These are phyloP conservation scores for Vigna hirtella DNA, from an alignment of 306 rosid species.

Conservation along the genomic window DNA sequence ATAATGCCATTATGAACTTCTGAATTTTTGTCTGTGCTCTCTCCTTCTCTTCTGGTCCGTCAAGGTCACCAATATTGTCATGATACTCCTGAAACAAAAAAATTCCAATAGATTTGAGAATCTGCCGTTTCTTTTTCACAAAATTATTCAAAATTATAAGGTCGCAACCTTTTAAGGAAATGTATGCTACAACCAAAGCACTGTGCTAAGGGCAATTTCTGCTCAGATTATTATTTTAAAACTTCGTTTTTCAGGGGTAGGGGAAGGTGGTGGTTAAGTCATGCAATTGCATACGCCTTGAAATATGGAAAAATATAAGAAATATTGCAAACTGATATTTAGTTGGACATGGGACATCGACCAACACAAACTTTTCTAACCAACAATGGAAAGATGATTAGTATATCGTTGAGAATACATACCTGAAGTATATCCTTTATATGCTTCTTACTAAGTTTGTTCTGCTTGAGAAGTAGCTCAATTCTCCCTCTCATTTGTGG, in stretches of 20 bases:
- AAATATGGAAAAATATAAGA: constrained; percentile 9
- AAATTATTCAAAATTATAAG: constrained; percentile 13
- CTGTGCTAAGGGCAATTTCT: no score
- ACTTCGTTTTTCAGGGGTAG: background rate
- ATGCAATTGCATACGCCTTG: constrained; percentile 18
- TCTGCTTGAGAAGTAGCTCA: constrained; percentile 89
- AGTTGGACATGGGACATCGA: constrained; percentile 6
- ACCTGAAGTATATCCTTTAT: constrained; percentile 89
- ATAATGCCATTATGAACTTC: constrained; percentile 77
- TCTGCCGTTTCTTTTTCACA: constrained; percentile 10
- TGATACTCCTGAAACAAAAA: constrained; percentile 73
- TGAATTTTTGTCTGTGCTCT: constrained; percentile 83
- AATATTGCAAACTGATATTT: constrained; percentile 25
- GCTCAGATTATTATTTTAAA: no score
- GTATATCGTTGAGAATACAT: constrained; percentile 11
- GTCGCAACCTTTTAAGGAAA: background rate
- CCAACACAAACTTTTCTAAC: background rate
- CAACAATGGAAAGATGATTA: constrained; percentile 16
- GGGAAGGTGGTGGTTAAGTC: background rate
- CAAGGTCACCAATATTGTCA: constrained; percentile 89
- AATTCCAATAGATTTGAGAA: constrained; percentile 27
- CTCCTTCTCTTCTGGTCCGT: constrained; percentile 95
- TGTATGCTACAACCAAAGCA: constrained; percentile 3
- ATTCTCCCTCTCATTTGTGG: constrained; percentile 85
- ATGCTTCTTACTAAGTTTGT: constrained; percentile 76